Percentiles rank a stretch among this genome's conserved stretches.
These are phyloP conservation scores for Jamesozyma spencerorum DNA, from an alignment of 805 yeast species.

Conservation along the genomic window DNA sequence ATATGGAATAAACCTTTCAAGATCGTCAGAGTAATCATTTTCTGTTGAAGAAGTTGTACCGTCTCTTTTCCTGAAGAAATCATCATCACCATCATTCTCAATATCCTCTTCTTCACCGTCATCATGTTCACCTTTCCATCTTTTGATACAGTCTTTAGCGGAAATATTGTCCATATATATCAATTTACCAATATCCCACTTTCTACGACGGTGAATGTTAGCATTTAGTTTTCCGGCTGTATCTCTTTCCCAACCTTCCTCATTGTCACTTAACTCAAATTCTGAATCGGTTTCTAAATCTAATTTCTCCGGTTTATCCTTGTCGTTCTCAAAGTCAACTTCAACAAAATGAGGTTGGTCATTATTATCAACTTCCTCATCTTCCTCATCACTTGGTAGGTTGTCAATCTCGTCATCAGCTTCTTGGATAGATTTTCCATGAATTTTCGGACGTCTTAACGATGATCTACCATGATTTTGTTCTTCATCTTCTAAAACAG, in stretches of 20 bases:
- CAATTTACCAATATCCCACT: conserved; percentile 74
- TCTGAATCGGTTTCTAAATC: conserved; percentile 47
- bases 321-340: conserved; percentile 36
- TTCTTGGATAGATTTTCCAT: conserved; percentile 43
- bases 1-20: conserved; percentile 29
- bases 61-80: conserved; percentile 48
- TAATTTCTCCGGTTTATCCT: conserved; percentile 29
- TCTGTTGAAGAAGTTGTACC: conserved; percentile 14
- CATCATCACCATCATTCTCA: conserved; percentile 33
- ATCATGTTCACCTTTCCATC: conserved; percentile 55
- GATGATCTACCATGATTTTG: conserved; percentile 51
- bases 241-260: conserved; percentile 28
- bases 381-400: conserved; percentile 36
- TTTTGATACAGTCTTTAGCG: conserved; percentile 59
- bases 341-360: conserved; percentile 39
- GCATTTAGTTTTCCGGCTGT: conserved; percentile 52
- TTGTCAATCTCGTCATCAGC: conserved; percentile 39
- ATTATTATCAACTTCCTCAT: conserved; percentile 34
- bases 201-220: conserved; percentile 36
- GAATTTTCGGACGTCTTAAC: conserved; percentile 53
- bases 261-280: conserved; percentile 34
- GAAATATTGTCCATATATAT: conserved; percentile 70
- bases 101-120: conserved; percentile 38
- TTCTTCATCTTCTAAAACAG: conserved; percentile 34
- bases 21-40: conserved; percentile 16